These are phyloP conservation scores for Coemansia sp. DNA, from an alignment of 192 early-diverging fungal genomes.

Conservation along the genomic window DNA sequence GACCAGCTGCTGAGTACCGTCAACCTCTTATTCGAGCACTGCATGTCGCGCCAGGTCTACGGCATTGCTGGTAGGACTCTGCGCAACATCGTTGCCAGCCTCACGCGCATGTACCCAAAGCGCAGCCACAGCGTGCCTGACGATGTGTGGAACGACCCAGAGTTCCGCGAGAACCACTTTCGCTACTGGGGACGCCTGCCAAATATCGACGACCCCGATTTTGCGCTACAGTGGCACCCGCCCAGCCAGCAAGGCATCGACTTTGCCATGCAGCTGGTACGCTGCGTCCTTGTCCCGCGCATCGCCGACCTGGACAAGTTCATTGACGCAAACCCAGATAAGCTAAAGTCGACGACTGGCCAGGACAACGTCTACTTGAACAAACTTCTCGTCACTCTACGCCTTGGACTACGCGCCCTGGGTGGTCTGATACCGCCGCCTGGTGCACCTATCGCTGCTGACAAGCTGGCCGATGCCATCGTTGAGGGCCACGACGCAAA, in stretches of 20 bases:
- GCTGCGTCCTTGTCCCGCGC: slow-evolving; percentile 55
- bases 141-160: slow-evolving; percentile 35
- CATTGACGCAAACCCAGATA: slow-evolving; percentile 9
- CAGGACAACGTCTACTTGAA: slow-evolving; percentile 41
- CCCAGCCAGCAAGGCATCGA: slow-evolving; percentile 69
- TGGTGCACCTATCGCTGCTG: slow-evolving; percentile 3
- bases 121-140: slow-evolving; percentile 37
- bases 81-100: slow-evolving; percentile 10
- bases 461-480: slow-evolving; percentile 17
- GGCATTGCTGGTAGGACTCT: slow-evolving; percentile 23
- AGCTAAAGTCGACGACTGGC: slow-evolving; percentile 13
- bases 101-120: slow-evolving; percentile 19
- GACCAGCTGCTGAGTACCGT: slow-evolving; percentile 17
- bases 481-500: slow-evolving; percentile 24
- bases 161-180: slow-evolving; percentile 70
- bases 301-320: slow-evolving; percentile 23
- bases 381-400: slow-evolving; percentile 20
- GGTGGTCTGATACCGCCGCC: slow-evolving; percentile 39
- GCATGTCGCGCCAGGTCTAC: slow-evolving; percentile 48
- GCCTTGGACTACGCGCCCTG: slow-evolving; percentile 26
- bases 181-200: slow-evolving; percentile 75
- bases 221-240: slow-evolving; percentile 77
- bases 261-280: slow-evolving; percentile 69
- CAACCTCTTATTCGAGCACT: slow-evolving; percentile 27
- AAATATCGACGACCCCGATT: slow-evolving; percentile 43